These are phyloP conservation scores for Rhizophagus prolifer DNA, from an alignment of 192 early-diverging fungal species.

Conservation along the genomic window DNA sequence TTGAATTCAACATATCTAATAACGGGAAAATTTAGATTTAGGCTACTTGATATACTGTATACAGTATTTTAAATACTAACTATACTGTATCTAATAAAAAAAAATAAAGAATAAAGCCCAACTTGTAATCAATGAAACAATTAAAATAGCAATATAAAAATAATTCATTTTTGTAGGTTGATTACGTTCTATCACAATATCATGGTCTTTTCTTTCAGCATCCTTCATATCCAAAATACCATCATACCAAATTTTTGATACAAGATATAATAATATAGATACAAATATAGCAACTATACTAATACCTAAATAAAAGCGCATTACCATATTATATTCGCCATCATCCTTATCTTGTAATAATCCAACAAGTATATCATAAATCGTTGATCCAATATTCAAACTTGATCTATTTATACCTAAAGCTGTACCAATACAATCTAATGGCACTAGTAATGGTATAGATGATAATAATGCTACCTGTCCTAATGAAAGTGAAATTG, in stretches of 20 bases:
- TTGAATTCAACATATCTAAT: too few species aligned
- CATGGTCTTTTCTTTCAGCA: not conserved
- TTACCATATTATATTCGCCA: not conserved
- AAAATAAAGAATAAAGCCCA: not conserved
- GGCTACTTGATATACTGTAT: too few species aligned
- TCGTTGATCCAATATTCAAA: slow-evolving; percentile 2
- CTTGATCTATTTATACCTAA: not conserved
- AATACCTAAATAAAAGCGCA: not conserved
- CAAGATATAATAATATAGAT: not conserved
- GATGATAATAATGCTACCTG: not conserved
- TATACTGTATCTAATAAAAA: too few species aligned
- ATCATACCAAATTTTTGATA: not conserved
- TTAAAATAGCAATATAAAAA: not conserved
- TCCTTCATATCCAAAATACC: slow-evolving; percentile 4
- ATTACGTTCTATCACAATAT: not conserved
- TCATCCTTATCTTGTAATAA: not conserved
- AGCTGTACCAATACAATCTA: slow-evolving; percentile 9
- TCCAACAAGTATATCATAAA: not conserved
- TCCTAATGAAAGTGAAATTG: slow-evolving; percentile 8
- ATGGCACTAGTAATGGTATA: slow-evolving; percentile 5
- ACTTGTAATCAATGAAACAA: not conserved
- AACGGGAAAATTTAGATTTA: too few species aligned
- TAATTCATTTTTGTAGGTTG: slow-evolving; percentile 1
- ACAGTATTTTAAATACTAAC: too few species aligned
- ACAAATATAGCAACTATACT: not conserved